These are phyloP conservation scores for Xanthoconium purpureum DNA, from an alignment of 768 basidiomycete genomes.

Conservation along the genomic window DNA sequence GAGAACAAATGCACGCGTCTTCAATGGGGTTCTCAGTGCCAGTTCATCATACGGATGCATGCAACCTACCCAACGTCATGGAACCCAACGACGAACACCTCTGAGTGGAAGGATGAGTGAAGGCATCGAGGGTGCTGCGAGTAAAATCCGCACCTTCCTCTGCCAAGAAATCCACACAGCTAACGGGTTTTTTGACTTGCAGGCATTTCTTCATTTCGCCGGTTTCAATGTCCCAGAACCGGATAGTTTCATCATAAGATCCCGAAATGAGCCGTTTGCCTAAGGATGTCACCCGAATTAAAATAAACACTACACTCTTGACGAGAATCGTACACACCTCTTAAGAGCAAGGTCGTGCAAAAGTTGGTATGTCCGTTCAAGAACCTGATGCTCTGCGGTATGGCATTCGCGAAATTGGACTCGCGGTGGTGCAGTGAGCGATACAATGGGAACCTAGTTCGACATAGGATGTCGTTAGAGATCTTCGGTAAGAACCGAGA, in stretches of 20 bases:
- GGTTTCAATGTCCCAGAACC: slow-evolving; percentile 83
- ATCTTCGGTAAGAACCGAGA: background rate
- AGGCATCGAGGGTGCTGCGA: background rate
- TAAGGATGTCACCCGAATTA: slow-evolving; percentile 1
- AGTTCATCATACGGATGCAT: background rate
- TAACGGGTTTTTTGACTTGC: slow-evolving; percentile 84
- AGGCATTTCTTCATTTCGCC: slow-evolving; percentile 71
- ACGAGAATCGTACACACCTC: slow-evolving; percentile 34
- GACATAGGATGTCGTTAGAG: background rate
- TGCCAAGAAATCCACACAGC: slow-evolving; percentile 82
- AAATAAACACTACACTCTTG: background rate
- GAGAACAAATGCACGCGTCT: slow-evolving; percentile 89
- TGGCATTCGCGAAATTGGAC: slow-evolving; percentile 71
- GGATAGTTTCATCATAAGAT: slow-evolving; percentile 87
- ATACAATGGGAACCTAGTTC: slow-evolving; percentile 61
- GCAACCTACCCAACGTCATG: slow-evolving; percentile 79
- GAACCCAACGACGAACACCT: slow-evolving; percentile 90
- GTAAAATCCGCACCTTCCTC: slow-evolving; percentile 60
- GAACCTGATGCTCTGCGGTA: slow-evolving; percentile 76
- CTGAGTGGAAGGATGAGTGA: slow-evolving; percentile 34
- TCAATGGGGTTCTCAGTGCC: slow-evolving; percentile 2
- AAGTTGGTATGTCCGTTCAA: slow-evolving; percentile 84
- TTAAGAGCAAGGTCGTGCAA: slow-evolving; percentile 75
- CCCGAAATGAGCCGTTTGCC: slow-evolving; percentile 85
- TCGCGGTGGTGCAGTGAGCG: slow-evolving; percentile 82